These are phyloP conservation scores for Puccinia novopanici DNA, from an alignment of 1,284 basidiomycete genomes.

Conservation along the genomic window DNA sequence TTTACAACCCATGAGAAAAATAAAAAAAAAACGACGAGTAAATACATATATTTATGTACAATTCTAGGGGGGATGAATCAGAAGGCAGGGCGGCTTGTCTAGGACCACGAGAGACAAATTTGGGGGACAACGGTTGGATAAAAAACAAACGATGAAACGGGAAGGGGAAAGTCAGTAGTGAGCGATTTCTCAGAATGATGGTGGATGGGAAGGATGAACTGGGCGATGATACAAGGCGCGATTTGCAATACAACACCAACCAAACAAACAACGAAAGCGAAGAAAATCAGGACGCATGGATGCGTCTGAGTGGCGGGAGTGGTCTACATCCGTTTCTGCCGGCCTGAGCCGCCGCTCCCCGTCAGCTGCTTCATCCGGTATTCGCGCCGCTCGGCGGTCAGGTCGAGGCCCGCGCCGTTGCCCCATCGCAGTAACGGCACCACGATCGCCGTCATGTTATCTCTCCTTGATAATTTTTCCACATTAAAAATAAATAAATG, in stretches of 20 bases:
- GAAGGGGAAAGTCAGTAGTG: background rate
- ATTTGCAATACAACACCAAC: background rate
- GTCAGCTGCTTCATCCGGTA: conserved; percentile 72
- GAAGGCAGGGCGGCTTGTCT: no score
- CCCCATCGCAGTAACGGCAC: conserved; percentile 92
- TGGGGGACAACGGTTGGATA: no score
- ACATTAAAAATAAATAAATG: background rate
- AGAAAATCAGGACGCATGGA: no score
- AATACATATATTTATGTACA: no score
- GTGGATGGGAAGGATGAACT: background rate
- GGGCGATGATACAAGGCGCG: no score
- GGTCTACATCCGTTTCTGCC: conserved; percentile 33
- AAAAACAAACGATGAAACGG: background rate
- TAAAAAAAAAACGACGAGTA: no score
- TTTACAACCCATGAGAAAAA: no score
- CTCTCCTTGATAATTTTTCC: conserved; percentile 63
- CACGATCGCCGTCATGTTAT: conserved; percentile 90
- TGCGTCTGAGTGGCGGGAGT: no score
- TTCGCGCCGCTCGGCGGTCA: conserved; percentile 76
- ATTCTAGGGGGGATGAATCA: no score
- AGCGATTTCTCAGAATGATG: background rate
- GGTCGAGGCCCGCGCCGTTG: conserved; percentile 73
- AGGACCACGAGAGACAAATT: no score
- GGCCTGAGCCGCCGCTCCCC: background rate
- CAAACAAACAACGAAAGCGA: background rate